These are phyloP conservation scores for Prototheca stagnorum DNA, from an alignment of 163 green algal species.

Conservation along the genomic window DNA sequence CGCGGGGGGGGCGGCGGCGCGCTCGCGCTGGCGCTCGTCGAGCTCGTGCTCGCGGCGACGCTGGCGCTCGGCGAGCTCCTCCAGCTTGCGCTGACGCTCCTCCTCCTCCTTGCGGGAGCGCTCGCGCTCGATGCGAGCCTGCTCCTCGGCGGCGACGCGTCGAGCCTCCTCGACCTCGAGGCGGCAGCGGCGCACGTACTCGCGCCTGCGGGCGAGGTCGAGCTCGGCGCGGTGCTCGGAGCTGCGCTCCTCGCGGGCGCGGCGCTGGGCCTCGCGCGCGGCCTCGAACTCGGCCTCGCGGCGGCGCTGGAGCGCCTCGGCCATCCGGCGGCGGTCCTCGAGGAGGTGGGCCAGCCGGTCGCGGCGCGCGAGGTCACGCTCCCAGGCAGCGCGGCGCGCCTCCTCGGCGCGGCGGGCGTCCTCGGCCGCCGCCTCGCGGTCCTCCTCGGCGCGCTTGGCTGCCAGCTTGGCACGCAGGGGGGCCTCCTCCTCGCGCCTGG, in stretches of 20 bases:
- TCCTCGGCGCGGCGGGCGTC: neutral
- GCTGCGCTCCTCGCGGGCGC: conserved; percentile 18
- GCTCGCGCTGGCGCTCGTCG: conserved; percentile 31
- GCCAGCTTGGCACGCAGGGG: conserved; percentile 50
- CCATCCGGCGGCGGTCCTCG: conserved; percentile 36
- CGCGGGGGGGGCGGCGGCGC: neutral
- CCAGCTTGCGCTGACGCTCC: conserved; percentile 45
- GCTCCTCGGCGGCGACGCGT: conserved; percentile 34
- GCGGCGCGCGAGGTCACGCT: conserved; percentile 75
- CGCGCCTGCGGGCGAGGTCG: conserved; percentile 38
- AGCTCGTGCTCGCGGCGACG: conserved; percentile 49
- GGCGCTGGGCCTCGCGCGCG: neutral
- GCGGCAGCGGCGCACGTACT: conserved; percentile 58
- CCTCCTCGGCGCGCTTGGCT: conserved; percentile 23
- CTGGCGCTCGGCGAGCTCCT: conserved; percentile 42
- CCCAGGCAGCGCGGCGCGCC: conserved; percentile 56
- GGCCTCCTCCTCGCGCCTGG: conserved; percentile 74
- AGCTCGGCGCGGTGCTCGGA: conserved; percentile 25
- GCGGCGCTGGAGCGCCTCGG: conserved; percentile 46
- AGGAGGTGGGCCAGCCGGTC: conserved; percentile 44
- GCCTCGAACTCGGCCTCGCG: conserved; percentile 74
- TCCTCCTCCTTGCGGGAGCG: conserved; percentile 25
- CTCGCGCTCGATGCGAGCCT: conserved; percentile 40
- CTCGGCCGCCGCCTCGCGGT: conserved; percentile 19
- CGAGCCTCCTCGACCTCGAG: conserved; percentile 38